phyloP scores from a whole-genome alignment of 2,329 filamentous ascomycete genomes.

The Thermothelomyces thermophilus region DNA sequence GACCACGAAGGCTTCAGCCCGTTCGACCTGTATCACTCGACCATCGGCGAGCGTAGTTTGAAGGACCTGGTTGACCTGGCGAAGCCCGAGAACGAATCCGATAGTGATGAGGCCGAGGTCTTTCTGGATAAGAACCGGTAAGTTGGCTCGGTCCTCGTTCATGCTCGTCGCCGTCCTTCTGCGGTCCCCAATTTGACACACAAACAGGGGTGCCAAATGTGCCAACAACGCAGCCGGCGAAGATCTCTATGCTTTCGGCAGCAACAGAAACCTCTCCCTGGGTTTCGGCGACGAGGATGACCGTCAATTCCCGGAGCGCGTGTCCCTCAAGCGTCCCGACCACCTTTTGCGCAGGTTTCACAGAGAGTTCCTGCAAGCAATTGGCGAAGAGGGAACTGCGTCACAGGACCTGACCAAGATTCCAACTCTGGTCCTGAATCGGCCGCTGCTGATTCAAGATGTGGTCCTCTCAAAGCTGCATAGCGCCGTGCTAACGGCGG shows the following conservation, averaged over 20 bases:
- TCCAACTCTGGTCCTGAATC: conserved; percentile 65
- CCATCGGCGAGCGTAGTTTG: conserved; percentile 71
- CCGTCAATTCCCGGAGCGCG: conserved; percentile 83
- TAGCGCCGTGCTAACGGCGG: conserved; percentile 78
- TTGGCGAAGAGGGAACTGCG: conserved; percentile 33
- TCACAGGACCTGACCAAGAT: conserved; percentile 44
- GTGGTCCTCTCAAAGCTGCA: conserved; percentile 86
- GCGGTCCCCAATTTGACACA: conserved; percentile 12
- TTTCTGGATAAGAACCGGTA: conserved; percentile 22
- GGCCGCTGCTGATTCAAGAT: conserved; percentile 70
- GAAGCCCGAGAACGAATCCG: conserved; percentile 46
- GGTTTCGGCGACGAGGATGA: conserved; percentile 96
- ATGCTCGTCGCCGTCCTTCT: not conserved
- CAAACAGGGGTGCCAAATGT: conserved; percentile 13
- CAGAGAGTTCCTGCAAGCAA: conserved; percentile 54
- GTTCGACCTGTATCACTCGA: conserved; percentile 85
- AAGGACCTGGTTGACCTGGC: conserved; percentile 35
- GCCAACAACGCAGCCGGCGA: conserved; percentile 48
- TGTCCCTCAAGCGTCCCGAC: conserved; percentile 68
- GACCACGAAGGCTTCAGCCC: conserved; percentile 92
- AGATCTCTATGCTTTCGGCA: conserved; percentile 89
- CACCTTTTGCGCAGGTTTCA: conserved; percentile 70
- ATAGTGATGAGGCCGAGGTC: conserved; percentile 43
- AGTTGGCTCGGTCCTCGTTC: conserved; percentile 19
- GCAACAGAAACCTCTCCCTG: conserved; percentile 89